phyloP scores from a whole-genome alignment of 148 eudicot genomes.

The Selenicereus undatus region DNA sequence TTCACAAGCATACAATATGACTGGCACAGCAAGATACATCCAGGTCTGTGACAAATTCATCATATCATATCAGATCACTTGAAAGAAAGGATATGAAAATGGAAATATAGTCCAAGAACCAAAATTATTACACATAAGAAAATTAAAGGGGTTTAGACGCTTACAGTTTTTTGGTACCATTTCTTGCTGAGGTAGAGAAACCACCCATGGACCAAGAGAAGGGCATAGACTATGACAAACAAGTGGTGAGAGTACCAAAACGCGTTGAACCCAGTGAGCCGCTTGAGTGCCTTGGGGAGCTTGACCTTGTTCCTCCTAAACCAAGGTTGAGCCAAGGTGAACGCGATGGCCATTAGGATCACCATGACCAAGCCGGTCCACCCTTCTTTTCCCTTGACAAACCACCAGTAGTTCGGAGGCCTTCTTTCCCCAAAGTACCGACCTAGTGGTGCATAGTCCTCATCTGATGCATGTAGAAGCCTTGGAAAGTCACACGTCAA shows the following conservation, averaged over 20 bases:
- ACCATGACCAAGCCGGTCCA: constrained; percentile 50
- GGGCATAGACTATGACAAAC: constrained; percentile 48
- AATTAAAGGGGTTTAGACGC: constrained; percentile 19
- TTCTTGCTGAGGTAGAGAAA: constrained; percentile 40
- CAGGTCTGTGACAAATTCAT: constrained; percentile 38
- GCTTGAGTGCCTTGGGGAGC: constrained; percentile 47
- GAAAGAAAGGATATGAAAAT: not conserved
- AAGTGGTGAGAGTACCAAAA: constrained; percentile 65
- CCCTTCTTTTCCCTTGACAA: constrained; percentile 51
- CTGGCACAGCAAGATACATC: constrained; percentile 58
- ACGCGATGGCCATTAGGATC: constrained; percentile 50
- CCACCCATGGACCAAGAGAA: constrained; percentile 45
- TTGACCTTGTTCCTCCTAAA: constrained; percentile 41
- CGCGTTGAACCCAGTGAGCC: constrained; percentile 54
- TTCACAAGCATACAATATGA: constrained; percentile 38
- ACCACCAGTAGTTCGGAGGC: constrained; percentile 52
- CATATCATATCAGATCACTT: not conserved
- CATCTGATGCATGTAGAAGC: constrained; percentile 44
- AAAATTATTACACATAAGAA: no score
- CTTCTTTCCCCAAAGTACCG: constrained; percentile 29
- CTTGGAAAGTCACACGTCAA: constrained; percentile 52
- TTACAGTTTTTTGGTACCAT: constrained; percentile 46
- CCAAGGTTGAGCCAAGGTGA: constrained; percentile 53
- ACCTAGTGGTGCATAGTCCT: constrained; percentile 34
- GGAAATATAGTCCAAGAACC: not conserved